Evolutionary conservation across 2,329 filamentous ascomycete species (phyloP), one percentile per base, ranked within the genome.

Genomic region (Botrytis galanthina): DNA sequence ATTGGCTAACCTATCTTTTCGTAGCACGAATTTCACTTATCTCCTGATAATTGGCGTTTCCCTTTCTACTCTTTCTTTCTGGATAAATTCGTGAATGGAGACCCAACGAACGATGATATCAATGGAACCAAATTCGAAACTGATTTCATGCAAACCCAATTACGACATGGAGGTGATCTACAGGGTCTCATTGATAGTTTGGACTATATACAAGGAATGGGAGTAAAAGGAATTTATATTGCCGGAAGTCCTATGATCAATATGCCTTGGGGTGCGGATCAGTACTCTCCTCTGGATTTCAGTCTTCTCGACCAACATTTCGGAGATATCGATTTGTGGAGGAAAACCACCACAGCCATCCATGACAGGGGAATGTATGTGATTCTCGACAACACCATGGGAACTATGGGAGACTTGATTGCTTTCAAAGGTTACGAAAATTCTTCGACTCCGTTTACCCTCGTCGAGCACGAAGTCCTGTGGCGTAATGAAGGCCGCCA

Each of bases 171-270:
- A 42, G 89, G 89, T 74, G 89, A 91, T 79, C 82, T 89, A 26
- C 81, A 83, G 73, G 89, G 89, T 22, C 78, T 91, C 67, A 79
- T 87, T 73, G 87, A 90, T 77, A 88, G 87, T 29, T 82, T 91
- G 74, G 89, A 91, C 79, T 91, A 91, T 79, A 82, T 91, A 54
- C 86, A 88, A 75, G 90, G 88, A 74, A 88, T 90, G 85, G 90
- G 89, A 32, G 86, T 90, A 78, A 89, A 88, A 83, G 87, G 86
- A 75, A 51, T 78, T n/a, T 71, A 68, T 29, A 84, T 91, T 64
- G 89, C 88, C 44, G 90, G 89, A n/a, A 88, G 87, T 62, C 84
- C 88, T 14, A 86, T 91, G 77, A 87, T 91, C 80, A 92, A 92
- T 78, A 82, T 86, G 76, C 90, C 90, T 10, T 92, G 90, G 90